Percentiles rank a stretch among this genome's conserved stretches.
Evolutionary conservation across 495 filamentous ascomycete species (phyloP).

Genomic region (Tetracladium setigerum): DNA sequence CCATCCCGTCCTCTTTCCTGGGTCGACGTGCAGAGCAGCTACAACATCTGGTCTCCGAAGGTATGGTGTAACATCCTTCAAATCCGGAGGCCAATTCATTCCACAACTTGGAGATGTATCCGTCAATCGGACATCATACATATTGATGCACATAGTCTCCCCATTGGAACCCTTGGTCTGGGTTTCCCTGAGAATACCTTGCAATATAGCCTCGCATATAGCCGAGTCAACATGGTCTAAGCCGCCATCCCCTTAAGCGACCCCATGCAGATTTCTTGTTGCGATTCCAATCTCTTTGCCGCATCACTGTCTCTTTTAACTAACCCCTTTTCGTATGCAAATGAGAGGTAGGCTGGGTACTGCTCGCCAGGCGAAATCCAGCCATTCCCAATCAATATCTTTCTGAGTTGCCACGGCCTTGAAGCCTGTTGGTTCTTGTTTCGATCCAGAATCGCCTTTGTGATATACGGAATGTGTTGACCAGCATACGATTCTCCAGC

Average conservation of each 20-base stretch:
- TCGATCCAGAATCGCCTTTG: conserved; percentile 75
- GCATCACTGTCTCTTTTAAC: conserved; percentile 55
- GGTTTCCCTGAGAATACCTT: conserved; percentile 56
- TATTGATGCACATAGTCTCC: conserved; percentile 63
- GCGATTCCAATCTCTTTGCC: conserved; percentile 59
- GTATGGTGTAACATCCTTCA: conserved; percentile 70
- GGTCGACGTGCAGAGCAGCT: conserved; percentile 72
- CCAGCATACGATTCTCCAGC: conserved; percentile 95
- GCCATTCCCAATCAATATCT: conserved; percentile 90
- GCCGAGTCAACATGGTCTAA: conserved; percentile 56
- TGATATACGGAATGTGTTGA: conserved; percentile 95
- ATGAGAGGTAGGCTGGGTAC: conserved; percentile 81
- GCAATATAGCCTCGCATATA: conserved; percentile 68
- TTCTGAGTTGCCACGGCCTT: conserved; percentile 71
- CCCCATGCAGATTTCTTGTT: conserved; percentile 58
- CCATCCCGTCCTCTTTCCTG: conserved; percentile 80
- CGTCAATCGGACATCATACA: conserved; percentile 85
- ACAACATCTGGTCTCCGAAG: conserved; percentile 74
- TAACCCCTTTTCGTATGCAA: conserved; percentile 65
- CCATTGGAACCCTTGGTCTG: conserved; percentile 36
- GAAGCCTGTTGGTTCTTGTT: conserved; percentile 45
- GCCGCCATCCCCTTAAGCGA: conserved; percentile 43
- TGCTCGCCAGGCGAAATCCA: conserved; percentile 91
- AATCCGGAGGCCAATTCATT: conserved; percentile 93
- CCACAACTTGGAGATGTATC: conserved; percentile 74